phyloP scores from a whole-genome alignment of 257 asterid genomes.

The Prunella vulgaris region DNA sequence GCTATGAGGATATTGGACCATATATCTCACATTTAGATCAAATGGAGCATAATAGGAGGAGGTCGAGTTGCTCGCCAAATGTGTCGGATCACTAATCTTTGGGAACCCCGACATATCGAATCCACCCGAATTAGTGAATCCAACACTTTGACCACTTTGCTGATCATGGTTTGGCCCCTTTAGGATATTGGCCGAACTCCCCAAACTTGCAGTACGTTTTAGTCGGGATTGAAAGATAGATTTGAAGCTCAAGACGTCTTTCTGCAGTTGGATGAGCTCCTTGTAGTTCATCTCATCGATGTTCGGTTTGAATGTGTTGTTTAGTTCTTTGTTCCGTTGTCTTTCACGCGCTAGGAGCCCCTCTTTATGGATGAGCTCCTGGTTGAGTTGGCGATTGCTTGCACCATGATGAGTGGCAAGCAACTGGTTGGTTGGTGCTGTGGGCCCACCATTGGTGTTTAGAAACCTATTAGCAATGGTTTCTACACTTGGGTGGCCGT shows the following conservation, averaged over 20 bases:
- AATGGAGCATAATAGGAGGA: not conserved
- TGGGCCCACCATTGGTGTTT: not conserved
- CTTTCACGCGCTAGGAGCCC: not conserved
- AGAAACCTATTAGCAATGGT: constrained; percentile 26
- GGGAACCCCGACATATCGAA: not conserved
- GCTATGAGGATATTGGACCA: not conserved
- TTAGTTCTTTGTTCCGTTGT: not conserved
- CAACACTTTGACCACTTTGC: not conserved
- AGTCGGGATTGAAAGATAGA: not conserved
- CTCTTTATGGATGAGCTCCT: not conserved
- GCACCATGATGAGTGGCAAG: not conserved
- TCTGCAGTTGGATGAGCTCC: not conserved
- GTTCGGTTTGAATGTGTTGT: not conserved
- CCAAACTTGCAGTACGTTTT: not conserved
- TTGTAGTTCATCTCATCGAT: not conserved
- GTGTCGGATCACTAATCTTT: not conserved
- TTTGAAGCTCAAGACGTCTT: not conserved
- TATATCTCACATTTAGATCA: not conserved
- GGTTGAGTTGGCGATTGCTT: not conserved
- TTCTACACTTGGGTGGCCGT: constrained; percentile 43
- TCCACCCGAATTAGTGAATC: not conserved
- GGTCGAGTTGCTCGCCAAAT: not conserved
- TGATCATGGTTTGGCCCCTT: not conserved
- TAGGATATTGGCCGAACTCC: not conserved
- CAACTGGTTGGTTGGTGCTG: not conserved